Evolutionary conservation across 495 filamentous ascomycete genomes (phyloP).

Genomic region (Podospora fimiseda): DNA sequence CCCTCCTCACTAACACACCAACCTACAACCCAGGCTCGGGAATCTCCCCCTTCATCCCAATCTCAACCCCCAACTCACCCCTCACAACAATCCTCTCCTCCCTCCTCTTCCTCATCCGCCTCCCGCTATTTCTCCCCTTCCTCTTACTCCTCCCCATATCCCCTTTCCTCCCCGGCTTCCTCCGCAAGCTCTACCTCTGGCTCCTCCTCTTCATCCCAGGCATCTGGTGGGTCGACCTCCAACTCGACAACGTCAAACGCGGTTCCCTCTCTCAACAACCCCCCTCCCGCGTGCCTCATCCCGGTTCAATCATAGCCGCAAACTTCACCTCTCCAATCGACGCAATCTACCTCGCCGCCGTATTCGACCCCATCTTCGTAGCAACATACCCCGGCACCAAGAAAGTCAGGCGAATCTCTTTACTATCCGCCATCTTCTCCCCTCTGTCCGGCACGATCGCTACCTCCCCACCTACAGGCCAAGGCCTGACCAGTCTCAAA

Average conservation of each 20-base stretch:
- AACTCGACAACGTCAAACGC: conserved; percentile 90
- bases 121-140: conserved; percentile 68
- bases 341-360: conserved; percentile 87
- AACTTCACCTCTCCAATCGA: conserved; percentile 91
- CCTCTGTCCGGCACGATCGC: conserved; percentile 56
- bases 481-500: conserved; percentile 50
- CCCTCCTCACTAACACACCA: neutral
- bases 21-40: conserved; percentile 63
- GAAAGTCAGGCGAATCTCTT: conserved; percentile 67
- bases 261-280: conserved; percentile 60
- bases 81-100: conserved; percentile 56
- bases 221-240: conserved; percentile 96
- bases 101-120: conserved; percentile 72
- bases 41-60: conserved; percentile 90
- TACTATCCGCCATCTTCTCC: conserved; percentile 64
- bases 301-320: conserved; percentile 74
- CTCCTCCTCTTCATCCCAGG: conserved; percentile 76
- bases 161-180: conserved; percentile 72
- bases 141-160: conserved; percentile 64
- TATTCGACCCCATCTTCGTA: conserved; percentile 94
- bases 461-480: conserved; percentile 34
- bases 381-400: conserved; percentile 66
- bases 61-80: conserved; percentile 53
- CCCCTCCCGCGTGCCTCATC: conserved; percentile 62
- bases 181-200: conserved; percentile 82